Percentiles rank a stretch among this genome's conserved stretches.
These are phyloP conservation scores for Abrus pulchellus DNA, from an alignment of 306 rosid genomes.

Conservation along the genomic window DNA sequence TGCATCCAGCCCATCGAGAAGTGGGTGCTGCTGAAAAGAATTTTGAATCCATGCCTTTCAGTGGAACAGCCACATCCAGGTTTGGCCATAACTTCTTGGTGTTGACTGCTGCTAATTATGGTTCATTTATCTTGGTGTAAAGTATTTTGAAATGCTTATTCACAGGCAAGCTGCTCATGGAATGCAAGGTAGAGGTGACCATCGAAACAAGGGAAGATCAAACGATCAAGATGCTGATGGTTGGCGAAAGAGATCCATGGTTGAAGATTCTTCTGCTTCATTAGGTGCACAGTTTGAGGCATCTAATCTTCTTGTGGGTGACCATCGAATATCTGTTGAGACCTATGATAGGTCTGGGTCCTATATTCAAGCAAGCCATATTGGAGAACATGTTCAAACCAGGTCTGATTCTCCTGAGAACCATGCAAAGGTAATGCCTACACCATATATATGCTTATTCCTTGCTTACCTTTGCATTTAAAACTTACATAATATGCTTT, in stretches of 20 bases:
- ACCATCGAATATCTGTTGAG: conserved; percentile 57
- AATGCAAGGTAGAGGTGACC: conserved; percentile 68
- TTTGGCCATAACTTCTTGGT: conserved; percentile 55
- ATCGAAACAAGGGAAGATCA: conserved; percentile 64
- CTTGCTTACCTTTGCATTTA: conserved; percentile 36
- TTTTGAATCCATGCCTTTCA: conserved; percentile 49
- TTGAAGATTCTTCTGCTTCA: conserved; percentile 56
- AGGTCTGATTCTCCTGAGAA: conserved; percentile 60
- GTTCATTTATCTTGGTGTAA: conserved; percentile 41
- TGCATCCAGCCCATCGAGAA: conserved; percentile 57
- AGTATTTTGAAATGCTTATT: conserved; percentile 52
- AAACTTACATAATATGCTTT: conserved; percentile 38
- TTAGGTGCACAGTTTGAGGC: conserved; percentile 57
- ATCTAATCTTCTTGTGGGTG: conserved; percentile 64
- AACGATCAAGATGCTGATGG: conserved; percentile 69
- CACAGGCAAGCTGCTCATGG: conserved; percentile 74
- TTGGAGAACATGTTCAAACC: conserved; percentile 62
- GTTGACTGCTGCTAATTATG: conserved; percentile 47
- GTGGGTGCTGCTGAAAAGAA: conserved; percentile 57
- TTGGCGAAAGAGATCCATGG: conserved; percentile 65
- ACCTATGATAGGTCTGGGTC: conserved; percentile 57
- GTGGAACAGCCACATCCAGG: conserved; percentile 71
- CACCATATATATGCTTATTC: conserved; percentile 35
- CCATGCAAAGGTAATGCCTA: conserved; percentile 75
- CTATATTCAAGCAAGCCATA: conserved; percentile 57